Base-by-base conservation (phyloP, 1,139 yeast species). In the Yamadazyma dendronema region DNA sequence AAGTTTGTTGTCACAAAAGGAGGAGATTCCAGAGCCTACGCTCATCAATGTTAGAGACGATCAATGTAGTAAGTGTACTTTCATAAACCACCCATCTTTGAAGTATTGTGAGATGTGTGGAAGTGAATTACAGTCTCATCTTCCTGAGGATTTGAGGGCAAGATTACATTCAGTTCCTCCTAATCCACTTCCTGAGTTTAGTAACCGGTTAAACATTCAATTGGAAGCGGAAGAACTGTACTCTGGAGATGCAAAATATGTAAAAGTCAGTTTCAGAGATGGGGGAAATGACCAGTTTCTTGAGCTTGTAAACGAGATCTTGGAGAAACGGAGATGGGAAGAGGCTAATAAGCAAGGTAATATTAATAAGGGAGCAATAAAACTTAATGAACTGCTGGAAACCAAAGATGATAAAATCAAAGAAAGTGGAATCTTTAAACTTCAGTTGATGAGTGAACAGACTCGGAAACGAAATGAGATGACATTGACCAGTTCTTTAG, bases 71-170 rank as follows among this genome's bases (percentile, higher is more conserved):
- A 70, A 74, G 31, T 92, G 97, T 52, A 92, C 97, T 0, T 92
- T 90, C 52, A 65, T 78, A 12, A 92, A 92, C 55, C 96, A 90
- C 57, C 85, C 90, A 0, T 77, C 86, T 3, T 65, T 92, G 67
- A 65, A 72, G 33, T 72, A 68, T 44, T 92, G 98, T 57, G 98
- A 92, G 57, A 74, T 92, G 56, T 92, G 97, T 62, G 96, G 96
- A 0, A 67, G 83, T 0, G 71, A 74, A 32, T 62, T 86, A 31
- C 52, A 48, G 34, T 48, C 60, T 1, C 39, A 39, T 4, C 22
- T 59, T 5, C 57, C 61, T 11, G 40, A 24, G 26, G 45, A 38
- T 12, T 37, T 42, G 26, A 46, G 31, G 29, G 34, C 34, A 11
- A 43, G 42, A 28, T 32, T 46, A n/a, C 27, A 15, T 15, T 21